These are phyloP conservation scores for Saposhnikovia divaricata DNA, from an alignment of 129 eudicot genomes.

Conservation along the genomic window DNA sequence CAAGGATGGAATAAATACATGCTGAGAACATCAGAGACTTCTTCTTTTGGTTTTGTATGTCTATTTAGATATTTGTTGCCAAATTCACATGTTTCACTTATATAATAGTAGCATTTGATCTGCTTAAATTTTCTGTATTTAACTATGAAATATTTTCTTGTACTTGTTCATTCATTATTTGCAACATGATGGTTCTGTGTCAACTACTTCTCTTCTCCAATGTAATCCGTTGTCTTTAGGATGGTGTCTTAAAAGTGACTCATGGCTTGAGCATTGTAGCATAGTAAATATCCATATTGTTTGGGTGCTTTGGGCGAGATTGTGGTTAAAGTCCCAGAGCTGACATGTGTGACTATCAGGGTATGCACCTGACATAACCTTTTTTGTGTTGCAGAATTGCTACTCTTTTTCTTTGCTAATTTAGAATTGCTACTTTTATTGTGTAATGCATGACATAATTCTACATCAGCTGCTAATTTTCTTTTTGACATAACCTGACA, in stretches of 20 bases:
- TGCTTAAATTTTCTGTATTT: not conserved
- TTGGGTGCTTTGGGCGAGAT: not conserved
- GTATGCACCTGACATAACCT: not conserved
- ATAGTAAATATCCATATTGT: not conserved
- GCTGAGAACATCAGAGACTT: conserved; percentile 42
- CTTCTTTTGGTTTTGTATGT: not conserved
- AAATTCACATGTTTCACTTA: not conserved
- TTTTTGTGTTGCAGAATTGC: not conserved
- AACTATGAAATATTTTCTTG: not conserved
- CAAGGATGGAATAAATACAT: conserved; percentile 87
- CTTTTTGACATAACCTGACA: too few relatives aligned
- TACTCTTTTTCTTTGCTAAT: too few relatives aligned
- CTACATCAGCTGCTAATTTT: not conserved
- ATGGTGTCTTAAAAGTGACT: not conserved
- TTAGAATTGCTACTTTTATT: not conserved
- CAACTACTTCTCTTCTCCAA: not conserved
- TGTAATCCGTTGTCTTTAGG: not conserved
- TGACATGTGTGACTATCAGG: not conserved
- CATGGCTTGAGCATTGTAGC: not conserved
- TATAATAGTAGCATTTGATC: conserved; percentile 3
- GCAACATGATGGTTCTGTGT: not conserved
- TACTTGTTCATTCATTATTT: not conserved
- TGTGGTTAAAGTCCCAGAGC: not conserved
- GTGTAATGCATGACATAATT: not conserved
- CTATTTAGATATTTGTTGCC: not conserved